Evolutionary conservation across 2,329 filamentous ascomycete species (phyloP).

Genomic region (Calonectria leucothoes): DNA sequence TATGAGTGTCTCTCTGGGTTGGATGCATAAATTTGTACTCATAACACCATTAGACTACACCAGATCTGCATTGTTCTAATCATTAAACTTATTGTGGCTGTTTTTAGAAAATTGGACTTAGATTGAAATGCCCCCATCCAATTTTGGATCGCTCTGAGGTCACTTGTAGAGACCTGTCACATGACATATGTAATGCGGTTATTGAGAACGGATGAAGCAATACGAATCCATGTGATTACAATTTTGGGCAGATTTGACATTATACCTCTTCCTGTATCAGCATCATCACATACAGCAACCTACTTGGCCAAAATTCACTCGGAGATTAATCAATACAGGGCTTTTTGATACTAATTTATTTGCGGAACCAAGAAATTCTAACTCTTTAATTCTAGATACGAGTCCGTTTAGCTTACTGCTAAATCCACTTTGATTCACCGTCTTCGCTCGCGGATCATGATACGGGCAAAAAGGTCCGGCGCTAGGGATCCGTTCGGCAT

Average conservation of each 20-base stretch:
- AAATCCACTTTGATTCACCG: background rate
- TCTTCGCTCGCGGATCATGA: background rate
- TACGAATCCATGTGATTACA: background rate
- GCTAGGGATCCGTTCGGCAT: background rate
- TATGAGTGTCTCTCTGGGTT: background rate
- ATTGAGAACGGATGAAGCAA: background rate
- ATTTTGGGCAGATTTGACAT: background rate
- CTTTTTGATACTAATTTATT: background rate
- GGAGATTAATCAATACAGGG: background rate
- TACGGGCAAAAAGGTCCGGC: background rate
- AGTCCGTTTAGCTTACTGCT: background rate
- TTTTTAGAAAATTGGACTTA: background rate
- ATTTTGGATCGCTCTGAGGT: background rate
- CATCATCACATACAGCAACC: no score
- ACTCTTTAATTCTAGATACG: background rate
- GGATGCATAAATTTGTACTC: background rate
- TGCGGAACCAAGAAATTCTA: background rate
- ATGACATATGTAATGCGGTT: fast-evolving
- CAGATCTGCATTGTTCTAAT: background rate
- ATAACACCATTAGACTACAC: background rate
- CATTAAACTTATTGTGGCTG: background rate
- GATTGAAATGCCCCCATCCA: background rate
- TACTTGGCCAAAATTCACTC: background rate
- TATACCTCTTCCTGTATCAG: background rate
- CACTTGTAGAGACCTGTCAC: background rate